These are phyloP conservation scores for Botryotinia calthae DNA, from an alignment of 2,329 filamentous ascomycete genomes.

Conservation along the genomic window DNA sequence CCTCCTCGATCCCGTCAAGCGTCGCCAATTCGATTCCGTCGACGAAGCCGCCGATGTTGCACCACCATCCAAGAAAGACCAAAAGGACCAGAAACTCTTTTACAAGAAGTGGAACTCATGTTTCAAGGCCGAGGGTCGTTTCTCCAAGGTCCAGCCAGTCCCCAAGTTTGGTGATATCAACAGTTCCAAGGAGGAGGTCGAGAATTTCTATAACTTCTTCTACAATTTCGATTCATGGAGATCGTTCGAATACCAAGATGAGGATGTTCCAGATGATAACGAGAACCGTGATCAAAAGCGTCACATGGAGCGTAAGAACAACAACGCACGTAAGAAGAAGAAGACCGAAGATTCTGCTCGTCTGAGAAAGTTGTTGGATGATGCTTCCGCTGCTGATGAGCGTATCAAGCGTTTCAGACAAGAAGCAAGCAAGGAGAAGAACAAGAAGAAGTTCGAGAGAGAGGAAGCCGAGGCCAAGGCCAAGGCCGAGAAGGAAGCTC, in stretches of 20 bases:
- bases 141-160: constrained; percentile 88
- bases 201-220: constrained; percentile 99
- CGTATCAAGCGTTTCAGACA: constrained; percentile 97
- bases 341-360: constrained; percentile 97
- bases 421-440: constrained; percentile 88
- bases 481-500: constrained; percentile 78
- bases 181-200: constrained; percentile 83
- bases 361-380: constrained; percentile 85
- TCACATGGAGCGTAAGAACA: constrained; percentile 97
- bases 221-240: constrained; percentile 99
- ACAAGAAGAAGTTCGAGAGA: constrained; percentile 87
- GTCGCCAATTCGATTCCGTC: constrained; percentile 93
- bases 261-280: constrained; percentile 98
- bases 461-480: constrained; percentile 89
- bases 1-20: constrained; percentile 85
- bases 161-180: constrained; percentile 83
- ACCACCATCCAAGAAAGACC: constrained; percentile 87
- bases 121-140: constrained; percentile 89
- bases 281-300: constrained; percentile 99
- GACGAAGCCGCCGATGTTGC: constrained; percentile 92
- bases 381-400: constrained; percentile 79
- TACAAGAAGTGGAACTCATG: constrained; percentile 92
- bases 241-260: constrained; percentile 95
- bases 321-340: constrained; percentile 97
- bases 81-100: constrained; percentile 74